Evolutionary conservation across 192 early-diverging fungal genomes (phyloP).

Genomic region (Dispira simplex): DNA sequence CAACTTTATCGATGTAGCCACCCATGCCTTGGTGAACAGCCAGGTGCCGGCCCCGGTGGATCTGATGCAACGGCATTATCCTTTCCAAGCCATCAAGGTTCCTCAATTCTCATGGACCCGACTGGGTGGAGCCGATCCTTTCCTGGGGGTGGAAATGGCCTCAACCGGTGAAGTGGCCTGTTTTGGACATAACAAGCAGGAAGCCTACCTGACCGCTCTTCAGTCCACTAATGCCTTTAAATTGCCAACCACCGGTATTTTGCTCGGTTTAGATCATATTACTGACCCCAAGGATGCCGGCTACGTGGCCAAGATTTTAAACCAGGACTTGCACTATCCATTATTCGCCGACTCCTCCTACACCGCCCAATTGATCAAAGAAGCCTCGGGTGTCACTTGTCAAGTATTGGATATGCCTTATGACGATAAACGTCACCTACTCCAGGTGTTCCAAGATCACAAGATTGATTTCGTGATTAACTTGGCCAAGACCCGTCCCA

Average conservation of each 20-base stretch:
- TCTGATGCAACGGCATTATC: constrained; percentile 37
- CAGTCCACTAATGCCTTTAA: constrained; percentile 85
- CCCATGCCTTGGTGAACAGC: constrained; percentile 56
- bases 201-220: constrained; percentile 70
- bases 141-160: constrained; percentile 97
- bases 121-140: constrained; percentile 86
- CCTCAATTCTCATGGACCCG: constrained; percentile 96
- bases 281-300: constrained; percentile 51
- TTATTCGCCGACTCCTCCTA: constrained; percentile 50
- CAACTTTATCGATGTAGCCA: constrained; percentile 87
- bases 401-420: constrained; percentile 31
- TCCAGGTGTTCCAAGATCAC: constrained; percentile 38
- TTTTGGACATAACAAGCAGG: constrained; percentile 80
- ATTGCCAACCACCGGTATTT: constrained; percentile 51
- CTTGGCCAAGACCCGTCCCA: constrained; percentile 46
- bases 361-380: constrained; percentile 32
- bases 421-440: constrained; percentile 34
- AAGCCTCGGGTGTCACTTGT: constrained; percentile 16
- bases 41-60: constrained; percentile 38
- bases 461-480: constrained; percentile 58
- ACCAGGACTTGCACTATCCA: constrained; percentile 40
- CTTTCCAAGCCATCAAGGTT: constrained; percentile 83
- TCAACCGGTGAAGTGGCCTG: constrained; percentile 97
- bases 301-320: constrained; percentile 50
- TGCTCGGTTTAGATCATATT: constrained; percentile 54